Evolutionary conservation across 2,329 filamentous ascomycete genomes (phyloP).

Genomic region (Blumeriella jaapii): DNA sequence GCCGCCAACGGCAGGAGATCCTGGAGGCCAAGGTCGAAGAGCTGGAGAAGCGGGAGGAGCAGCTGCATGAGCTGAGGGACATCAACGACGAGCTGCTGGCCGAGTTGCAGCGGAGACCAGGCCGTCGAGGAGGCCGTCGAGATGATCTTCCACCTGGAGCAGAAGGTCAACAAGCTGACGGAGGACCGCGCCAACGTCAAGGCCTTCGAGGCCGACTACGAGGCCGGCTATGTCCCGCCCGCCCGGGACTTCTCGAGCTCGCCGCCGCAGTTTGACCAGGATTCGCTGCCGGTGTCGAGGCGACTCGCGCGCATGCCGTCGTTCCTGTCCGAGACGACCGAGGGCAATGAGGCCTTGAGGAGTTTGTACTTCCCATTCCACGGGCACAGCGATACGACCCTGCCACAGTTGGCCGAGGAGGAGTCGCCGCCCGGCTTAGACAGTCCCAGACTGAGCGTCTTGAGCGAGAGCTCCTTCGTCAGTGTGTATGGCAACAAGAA

Average conservation of each 20-base stretch:
- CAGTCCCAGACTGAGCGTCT: constrained; percentile 50
- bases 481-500: constrained; percentile 48
- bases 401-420: constrained; percentile 36
- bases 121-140: constrained; percentile 59
- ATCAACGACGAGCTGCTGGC: constrained; percentile 46
- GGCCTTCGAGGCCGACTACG: constrained; percentile 33
- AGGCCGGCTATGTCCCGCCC: constrained; percentile 15
- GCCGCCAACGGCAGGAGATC: constrained; percentile 49
- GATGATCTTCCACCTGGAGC: constrained; percentile 56
- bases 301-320: constrained; percentile 48
- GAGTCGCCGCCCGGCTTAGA: constrained; percentile 29
- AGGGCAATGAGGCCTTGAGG: constrained; percentile 48
- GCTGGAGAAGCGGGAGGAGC: constrained; percentile 33
- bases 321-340: constrained; percentile 48
- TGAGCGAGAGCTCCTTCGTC: constrained; percentile 57
- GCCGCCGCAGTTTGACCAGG: constrained; percentile 14
- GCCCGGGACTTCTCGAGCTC: constrained; percentile 19
- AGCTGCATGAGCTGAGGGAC: constrained; percentile 39
- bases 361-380: constrained; percentile 39
- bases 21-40: constrained; percentile 47
- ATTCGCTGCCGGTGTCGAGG: background rate
- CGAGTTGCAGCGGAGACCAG: constrained; percentile 58
- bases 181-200: constrained; percentile 43
- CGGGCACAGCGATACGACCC: constrained; percentile 35
- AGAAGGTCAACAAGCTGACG: constrained; percentile 41